These are phyloP conservation scores for Rhizopogon sp. DNA, from an alignment of 768 basidiomycete species.

Conservation along the genomic window DNA sequence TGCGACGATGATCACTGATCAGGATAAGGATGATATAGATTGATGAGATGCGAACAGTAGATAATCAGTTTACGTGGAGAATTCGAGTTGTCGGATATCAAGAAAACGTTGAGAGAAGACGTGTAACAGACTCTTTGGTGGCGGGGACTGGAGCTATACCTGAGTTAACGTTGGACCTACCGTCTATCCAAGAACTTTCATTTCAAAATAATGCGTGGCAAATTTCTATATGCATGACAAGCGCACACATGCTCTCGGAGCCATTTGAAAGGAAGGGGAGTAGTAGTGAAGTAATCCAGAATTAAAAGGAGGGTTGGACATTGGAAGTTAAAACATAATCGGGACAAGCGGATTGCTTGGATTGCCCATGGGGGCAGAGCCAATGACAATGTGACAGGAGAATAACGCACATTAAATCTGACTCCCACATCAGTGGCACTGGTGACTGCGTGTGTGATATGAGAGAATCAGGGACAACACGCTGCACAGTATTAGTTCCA, in stretches of 20 bases:
- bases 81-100: neutral
- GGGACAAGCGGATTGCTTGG: neutral
- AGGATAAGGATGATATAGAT: constrained; percentile 2
- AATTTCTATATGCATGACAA: neutral
- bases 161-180: neutral
- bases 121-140: neutral
- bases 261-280: neutral
- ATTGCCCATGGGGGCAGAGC: neutral
- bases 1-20: neutral
- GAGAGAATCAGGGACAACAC: neutral
- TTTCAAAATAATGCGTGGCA: constrained; percentile 1
- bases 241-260: neutral
- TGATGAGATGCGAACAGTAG: constrained; percentile 1
- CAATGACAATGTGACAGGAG: neutral
- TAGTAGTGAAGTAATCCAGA: neutral
- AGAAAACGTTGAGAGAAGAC: neutral
- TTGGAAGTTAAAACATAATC: neutral
- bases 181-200: neutral
- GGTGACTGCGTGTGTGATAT: constrained; percentile 1
- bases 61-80: constrained; percentile 6
- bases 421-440: neutral
- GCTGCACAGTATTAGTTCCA: neutral
- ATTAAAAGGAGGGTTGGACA: neutral
- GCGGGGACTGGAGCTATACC: neutral
- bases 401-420: neutral